Conservation (phyloP, 306 rosid species). For the Corylus heterophylla region DNA sequence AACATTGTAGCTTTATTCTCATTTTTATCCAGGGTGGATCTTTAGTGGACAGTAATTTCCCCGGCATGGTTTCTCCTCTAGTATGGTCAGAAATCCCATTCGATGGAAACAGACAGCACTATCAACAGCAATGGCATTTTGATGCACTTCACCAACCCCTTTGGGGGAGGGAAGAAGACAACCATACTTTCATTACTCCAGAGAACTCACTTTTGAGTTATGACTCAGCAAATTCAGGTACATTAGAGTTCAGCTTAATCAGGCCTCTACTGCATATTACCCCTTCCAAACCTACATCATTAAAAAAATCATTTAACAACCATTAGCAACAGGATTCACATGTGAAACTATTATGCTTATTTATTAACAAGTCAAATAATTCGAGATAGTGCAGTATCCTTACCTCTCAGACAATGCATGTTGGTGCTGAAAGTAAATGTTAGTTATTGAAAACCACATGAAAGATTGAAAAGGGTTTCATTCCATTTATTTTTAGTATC, state of each 20-base stretch:
- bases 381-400: background rate
- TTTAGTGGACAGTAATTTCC: constrained; percentile 58
- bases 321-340: background rate
- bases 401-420: background rate
- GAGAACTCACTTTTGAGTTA: constrained; percentile 76
- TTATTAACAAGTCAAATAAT: background rate
- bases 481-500: background rate
- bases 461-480: background rate
- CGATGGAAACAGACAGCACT: constrained; percentile 67
- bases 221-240: constrained; percentile 91
- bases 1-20: constrained; percentile 13
- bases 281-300: background rate
- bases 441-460: too few relatives aligned
- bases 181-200: constrained; percentile 60
- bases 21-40: constrained; percentile 52
- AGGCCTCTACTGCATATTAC: background rate
- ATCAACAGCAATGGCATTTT: constrained; percentile 73
- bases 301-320: background rate
- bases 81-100: constrained; percentile 66
- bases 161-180: constrained; percentile 77
- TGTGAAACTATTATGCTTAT: background rate
- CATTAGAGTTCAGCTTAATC: background rate
- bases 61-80: constrained; percentile 54
- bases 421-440: background rate
- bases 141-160: constrained; percentile 59